Evolutionary conservation across 352 stramenopile genomes (phyloP).

Genomic region (Pythium sukuiense): DNA sequence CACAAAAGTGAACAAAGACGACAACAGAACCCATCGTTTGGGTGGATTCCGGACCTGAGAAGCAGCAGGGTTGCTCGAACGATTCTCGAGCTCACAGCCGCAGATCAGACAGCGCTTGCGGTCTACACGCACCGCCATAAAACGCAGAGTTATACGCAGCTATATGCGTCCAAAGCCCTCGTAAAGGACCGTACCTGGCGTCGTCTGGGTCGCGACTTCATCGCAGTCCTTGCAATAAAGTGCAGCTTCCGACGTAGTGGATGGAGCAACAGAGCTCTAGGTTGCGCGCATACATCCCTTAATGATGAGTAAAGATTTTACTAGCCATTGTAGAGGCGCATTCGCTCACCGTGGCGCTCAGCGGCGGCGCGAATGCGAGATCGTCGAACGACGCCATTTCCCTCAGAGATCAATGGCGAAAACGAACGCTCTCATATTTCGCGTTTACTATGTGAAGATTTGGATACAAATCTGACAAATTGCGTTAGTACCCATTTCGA

Average conservation of each 20-base stretch:
- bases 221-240: conserved; percentile 70
- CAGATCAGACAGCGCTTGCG: conserved; percentile 66
- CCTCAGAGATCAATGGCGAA: neutral
- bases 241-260: conserved; percentile 9
- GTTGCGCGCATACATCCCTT: neutral
- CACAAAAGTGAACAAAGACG: neutral
- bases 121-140: conserved; percentile 30
- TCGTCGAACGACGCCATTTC: conserved; percentile 63
- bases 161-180: neutral
- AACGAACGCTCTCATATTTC: neutral
- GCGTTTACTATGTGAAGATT: neutral
- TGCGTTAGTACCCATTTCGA: neutral
- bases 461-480: neutral
- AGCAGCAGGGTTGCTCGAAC: conserved; percentile 10
- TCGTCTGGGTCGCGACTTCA: conserved; percentile 50
- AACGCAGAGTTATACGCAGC: neutral
- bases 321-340: neutral
- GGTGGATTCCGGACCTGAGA: neutral
- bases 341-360: conserved; percentile 8
- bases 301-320: neutral
- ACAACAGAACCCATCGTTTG: neutral
- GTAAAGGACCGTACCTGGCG: conserved; percentile 34
- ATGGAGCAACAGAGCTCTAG: neutral
- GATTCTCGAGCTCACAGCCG: conserved; percentile 52
- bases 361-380: conserved; percentile 50